Base-by-base conservation (phyloP, 176 grass and related monocot species). In the Oryza rufipogon region DNA sequence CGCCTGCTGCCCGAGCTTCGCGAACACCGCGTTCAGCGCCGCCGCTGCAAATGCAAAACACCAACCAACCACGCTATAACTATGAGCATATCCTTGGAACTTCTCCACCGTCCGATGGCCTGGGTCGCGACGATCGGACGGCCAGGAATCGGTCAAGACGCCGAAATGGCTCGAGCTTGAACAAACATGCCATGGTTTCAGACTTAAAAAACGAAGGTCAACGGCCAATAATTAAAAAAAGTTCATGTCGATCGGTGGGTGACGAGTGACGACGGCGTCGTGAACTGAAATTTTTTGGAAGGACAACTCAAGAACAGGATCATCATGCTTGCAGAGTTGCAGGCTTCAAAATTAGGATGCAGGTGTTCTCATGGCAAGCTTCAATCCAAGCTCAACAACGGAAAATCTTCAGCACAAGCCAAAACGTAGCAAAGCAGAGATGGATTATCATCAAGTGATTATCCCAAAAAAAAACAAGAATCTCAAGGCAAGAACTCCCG, bases 1-100 rank as follows among this genome's bases (percentile, higher is more conserved):
- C 72, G 92, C 88, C 67, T 15, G 68, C 80, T 34, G 45, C 13
- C 82, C 82, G 46, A 92, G 92, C 68, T 90, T 85, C 28, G 61
- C 90, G 63, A 95, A 78, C 22, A 98, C 87, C n/a, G 85, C 76
- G 45, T 95, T 95, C 82, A 98, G 5, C 34, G 95, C 95, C 72
- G 80, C 82, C 77, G 90, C 95, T 98, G 86, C 68, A 68, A 68
- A 44, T 44, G 9, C 17, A 19, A 1, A n/a, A 9, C 1, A 6
- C 69, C 63, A 26, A 34, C 15, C 51, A 56, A 19, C 14, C 30
- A 11, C n/a, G 1, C 25, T 56, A 3, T 19, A 32, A 5, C 34
- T 36, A 36, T 36, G 1, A 6, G 9, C 64, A 20, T 1, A 25
- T 56, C 47, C 47, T 49, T 13, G 0, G 2, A 44, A 1, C n/a